Evolutionary conservation across 768 basidiomycete species (phyloP).

Genomic region (Suillus tomentosus): DNA sequence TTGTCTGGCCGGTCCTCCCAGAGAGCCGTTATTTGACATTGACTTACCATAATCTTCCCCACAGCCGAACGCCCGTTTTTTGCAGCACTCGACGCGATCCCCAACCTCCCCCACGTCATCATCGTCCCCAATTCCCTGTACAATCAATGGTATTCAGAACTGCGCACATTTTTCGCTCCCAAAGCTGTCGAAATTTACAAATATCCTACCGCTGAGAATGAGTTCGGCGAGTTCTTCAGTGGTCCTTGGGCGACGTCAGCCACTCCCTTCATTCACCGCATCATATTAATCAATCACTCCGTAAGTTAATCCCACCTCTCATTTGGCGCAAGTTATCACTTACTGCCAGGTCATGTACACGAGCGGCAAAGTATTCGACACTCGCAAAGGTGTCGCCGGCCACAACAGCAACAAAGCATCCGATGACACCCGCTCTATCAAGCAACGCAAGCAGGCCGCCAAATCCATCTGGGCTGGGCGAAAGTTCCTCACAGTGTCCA

Average conservation of each 20-base stretch:
- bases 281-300: constrained; percentile 3
- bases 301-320: background rate
- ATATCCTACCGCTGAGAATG: background rate
- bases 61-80: constrained; percentile 4
- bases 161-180: background rate
- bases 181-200: background rate
- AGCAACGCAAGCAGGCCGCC: background rate
- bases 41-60: background rate
- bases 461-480: constrained; percentile 12
- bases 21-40: background rate
- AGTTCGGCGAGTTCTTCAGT: background rate
- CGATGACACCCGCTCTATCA: background rate
- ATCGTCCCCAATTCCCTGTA: background rate
- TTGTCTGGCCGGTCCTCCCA: too few relatives aligned
- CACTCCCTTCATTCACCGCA: background rate
- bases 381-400: background rate
- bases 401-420: constrained; percentile 2
- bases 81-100: background rate
- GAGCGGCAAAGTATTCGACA: background rate
- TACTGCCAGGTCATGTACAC: background rate
- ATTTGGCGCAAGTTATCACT: background rate
- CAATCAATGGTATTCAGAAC: constrained; percentile 5
- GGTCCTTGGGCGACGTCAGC: background rate
- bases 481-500: constrained; percentile 14
- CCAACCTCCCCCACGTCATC: constrained; percentile 10